Base-by-base conservation (phyloP, 805 yeast species). In the Starmera amethionina region DNA sequence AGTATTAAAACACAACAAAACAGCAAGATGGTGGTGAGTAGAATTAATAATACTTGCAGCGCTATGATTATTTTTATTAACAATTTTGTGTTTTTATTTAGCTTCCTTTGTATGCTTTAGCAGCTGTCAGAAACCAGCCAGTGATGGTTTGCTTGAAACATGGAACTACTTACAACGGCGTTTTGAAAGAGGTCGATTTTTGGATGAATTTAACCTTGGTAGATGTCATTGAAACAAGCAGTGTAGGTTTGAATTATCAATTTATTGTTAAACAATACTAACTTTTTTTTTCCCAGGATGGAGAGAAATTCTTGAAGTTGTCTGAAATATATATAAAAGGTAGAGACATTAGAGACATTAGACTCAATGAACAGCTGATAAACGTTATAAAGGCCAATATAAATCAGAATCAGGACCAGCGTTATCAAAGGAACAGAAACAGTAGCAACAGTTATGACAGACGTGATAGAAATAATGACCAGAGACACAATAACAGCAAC, bases 171-270 rank as follows among this genome's bases (percentile, higher is more conserved):
- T 68, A 89, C 38, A 82, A 82, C 54, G 99, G 99, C 38, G 75
- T 73, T 42, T 68, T 93, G 44, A 75, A 77, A 41, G 83, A 85
- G 55, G 87, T 95, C 51, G 99, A 93, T 59, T 79, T 86, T 32
- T 85, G 94, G 88, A 93, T 93, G 99, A 93, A 93, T 60, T 68
- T 93, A 48, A 84, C 95, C 2, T 68, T 93, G 40, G 70, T 70
- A 30, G 79, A 88, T 46, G 97, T 82, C 13, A 74, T 79, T 37
- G 83, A 79, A 55, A 72, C 79, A 13, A 75, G 76, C 50, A 66
- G 76, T 34, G 58, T 48, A 47, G 18, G 52, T 48, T 31, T 19
- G 5, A 4, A 25, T 25, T 13, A 29, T 4, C 18, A 3, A 6
- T 10, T 18, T 33, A 11, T 18, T 2, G 55, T 35, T 33, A 15